These are phyloP conservation scores for Paraphaeosphaeria sporulosa DNA, from an alignment of 2,329 filamentous ascomycete species.

Conservation along the genomic window DNA sequence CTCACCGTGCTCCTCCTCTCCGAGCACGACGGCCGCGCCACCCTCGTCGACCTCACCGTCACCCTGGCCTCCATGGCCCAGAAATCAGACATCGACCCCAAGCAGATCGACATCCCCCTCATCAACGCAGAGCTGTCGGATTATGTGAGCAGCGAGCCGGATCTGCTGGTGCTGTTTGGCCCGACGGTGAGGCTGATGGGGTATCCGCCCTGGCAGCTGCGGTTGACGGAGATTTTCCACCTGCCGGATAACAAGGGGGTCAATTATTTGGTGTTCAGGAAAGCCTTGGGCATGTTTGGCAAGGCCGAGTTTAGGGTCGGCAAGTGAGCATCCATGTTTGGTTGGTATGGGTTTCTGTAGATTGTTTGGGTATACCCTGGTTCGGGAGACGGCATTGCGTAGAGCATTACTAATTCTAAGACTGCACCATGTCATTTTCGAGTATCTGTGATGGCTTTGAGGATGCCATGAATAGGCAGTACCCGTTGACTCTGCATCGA, in stretches of 20 bases:
- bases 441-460: too few species aligned
- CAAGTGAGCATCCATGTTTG: constrained; percentile 50
- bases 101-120: constrained; percentile 84
- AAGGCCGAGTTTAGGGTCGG: constrained; percentile 90
- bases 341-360: too few species aligned
- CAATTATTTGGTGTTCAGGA: constrained; percentile 92
- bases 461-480: too few species aligned
- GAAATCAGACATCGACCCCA: constrained; percentile 78
- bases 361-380: too few species aligned
- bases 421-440: too few species aligned
- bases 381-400: not conserved
- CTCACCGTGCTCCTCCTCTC: constrained; percentile 81
- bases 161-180: constrained; percentile 86
- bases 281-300: constrained; percentile 82
- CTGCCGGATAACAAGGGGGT: constrained; percentile 79
- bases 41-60: constrained; percentile 92
- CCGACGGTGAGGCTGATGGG: constrained; percentile 84
- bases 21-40: constrained; percentile 87
- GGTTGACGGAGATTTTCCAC: constrained; percentile 89
- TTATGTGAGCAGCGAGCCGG: constrained; percentile 84
- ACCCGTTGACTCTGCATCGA: too few species aligned
- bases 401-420: too few species aligned
- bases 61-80: constrained; percentile 96
- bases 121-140: constrained; percentile 86
- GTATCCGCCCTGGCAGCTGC: constrained; percentile 96